phyloP scores from a whole-genome alignment of 345 rosid species.

The Corchorus capsularis region DNA sequence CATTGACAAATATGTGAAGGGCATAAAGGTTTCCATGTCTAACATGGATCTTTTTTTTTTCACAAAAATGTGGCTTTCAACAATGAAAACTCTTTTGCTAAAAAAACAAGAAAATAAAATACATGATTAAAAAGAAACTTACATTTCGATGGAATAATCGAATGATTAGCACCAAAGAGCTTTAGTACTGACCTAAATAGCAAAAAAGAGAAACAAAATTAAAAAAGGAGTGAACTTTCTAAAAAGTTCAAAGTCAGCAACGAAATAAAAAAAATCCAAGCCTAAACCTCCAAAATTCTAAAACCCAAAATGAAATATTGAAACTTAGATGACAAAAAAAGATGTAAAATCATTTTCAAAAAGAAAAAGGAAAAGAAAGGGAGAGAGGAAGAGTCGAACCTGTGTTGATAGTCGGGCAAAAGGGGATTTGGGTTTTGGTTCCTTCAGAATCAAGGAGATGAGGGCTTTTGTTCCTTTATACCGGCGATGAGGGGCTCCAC shows the following conservation, averaged over 20 bases:
- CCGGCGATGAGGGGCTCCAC: no score
- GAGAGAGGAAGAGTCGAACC: no score
- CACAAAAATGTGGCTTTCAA: slow-evolving; percentile 93
- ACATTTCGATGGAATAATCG: slow-evolving; percentile 3
- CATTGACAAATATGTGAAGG: background rate
- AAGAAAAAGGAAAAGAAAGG: background rate
- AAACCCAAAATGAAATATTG: background rate
- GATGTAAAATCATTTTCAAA: background rate
- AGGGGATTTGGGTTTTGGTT: no score
- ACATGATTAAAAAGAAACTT: background rate
- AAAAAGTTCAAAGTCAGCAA: background rate
- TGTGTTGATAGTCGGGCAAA: no score
- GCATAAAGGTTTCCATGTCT: slow-evolving; percentile 6
- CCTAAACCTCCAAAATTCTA: background rate
- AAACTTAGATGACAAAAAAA: background rate
- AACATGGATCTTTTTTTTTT: background rate
- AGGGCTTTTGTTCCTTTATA: no score
- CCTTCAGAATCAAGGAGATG: no score
- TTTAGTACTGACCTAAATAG: background rate
- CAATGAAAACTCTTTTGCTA: slow-evolving; percentile 64
- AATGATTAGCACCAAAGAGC: background rate
- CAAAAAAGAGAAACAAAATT: background rate
- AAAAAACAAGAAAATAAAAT: no score
- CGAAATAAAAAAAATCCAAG: background rate
- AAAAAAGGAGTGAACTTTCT: slow-evolving; percentile 4